phyloP scores from a whole-genome alignment of 176 grass and related monocot species.

The Aegilops umbellulata region DNA sequence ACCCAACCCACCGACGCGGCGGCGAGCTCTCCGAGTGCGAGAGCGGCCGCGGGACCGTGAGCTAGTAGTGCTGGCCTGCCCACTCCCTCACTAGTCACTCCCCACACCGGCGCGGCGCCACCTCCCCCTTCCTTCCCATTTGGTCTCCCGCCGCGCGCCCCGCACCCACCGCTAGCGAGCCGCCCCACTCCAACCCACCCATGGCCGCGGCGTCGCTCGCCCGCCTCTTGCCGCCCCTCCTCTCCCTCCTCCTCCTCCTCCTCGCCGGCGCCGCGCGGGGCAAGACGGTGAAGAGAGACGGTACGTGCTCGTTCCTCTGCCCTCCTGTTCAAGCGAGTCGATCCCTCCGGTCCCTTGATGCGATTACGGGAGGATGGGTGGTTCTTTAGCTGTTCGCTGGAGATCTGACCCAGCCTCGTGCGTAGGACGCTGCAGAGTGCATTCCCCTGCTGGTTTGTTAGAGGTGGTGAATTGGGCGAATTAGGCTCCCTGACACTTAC shows the following conservation, averaged over 20 bases:
- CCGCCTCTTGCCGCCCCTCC: background rate
- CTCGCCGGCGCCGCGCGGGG: conserved; percentile 41
- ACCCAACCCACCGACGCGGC: conserved; percentile 39
- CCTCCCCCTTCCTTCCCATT: background rate
- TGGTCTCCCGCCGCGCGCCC: conserved; percentile 14
- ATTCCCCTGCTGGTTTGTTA: background rate
- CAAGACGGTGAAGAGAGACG: conserved; percentile 97
- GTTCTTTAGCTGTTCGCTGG: conserved; percentile 7
- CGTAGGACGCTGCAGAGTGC: background rate
- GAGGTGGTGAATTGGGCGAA: background rate
- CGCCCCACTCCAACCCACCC: background rate
- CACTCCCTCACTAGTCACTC: conserved; percentile 1
- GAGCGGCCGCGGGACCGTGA: background rate
- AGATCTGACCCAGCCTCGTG: conserved; percentile 23
- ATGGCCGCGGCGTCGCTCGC: conserved; percentile 31
- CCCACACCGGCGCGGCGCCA: conserved; percentile 13
- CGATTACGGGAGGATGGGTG: background rate
- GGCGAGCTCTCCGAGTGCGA: background rate
- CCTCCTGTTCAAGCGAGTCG: background rate
- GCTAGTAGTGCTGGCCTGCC: conserved; percentile 31
- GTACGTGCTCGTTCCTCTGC: conserved; percentile 27
- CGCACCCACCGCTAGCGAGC: conserved; percentile 8
- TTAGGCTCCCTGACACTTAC: background rate
- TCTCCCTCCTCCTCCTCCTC: conserved; percentile 50
- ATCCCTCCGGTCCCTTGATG: background rate